Evolutionary conservation across 345 rosid species (phyloP).

Genomic region (Populus euphratica): DNA sequence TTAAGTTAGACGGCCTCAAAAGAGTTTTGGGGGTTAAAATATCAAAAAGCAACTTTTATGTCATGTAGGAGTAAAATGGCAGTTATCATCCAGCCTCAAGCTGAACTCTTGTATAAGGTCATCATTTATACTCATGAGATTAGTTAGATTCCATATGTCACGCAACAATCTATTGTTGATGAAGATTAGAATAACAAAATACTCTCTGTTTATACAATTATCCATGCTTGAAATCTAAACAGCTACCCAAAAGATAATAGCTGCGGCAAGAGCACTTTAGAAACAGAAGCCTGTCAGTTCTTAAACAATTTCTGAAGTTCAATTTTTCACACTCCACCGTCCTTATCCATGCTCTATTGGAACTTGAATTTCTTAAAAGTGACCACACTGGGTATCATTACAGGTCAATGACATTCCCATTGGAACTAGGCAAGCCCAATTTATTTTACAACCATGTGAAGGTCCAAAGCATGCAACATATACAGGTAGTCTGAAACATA

Average conservation of each 20-base stretch:
- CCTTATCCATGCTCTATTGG: slow-evolving; percentile 29
- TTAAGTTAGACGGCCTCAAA: slow-evolving; percentile 9
- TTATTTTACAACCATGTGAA: slow-evolving; percentile 1
- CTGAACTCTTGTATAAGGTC: slow-evolving; percentile 11
- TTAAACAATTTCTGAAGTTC: slow-evolving; percentile 30
- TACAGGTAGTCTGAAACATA: not conserved
- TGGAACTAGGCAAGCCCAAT: slow-evolving; percentile 8
- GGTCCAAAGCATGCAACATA: not conserved
- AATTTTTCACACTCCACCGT: slow-evolving; percentile 7
- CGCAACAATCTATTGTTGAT: slow-evolving; percentile 13
- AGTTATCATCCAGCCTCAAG: slow-evolving; percentile 10
- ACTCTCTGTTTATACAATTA: no score
- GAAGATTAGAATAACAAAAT: not conserved
- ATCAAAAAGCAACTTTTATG: not conserved
- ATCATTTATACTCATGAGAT: slow-evolving; percentile 12
- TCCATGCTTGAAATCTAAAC: not conserved
- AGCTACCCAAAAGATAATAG: slow-evolving; percentile 16
- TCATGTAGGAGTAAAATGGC: slow-evolving; percentile 3
- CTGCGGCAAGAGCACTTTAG: slow-evolving; percentile 2
- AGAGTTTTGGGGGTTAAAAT: not conserved
- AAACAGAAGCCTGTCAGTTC: slow-evolving; percentile 10
- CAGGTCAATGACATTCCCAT: slow-evolving; percentile 8
- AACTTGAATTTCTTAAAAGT: slow-evolving; percentile 44
- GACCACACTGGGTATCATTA: slow-evolving; percentile 21
- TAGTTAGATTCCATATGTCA: not conserved